Base-by-base conservation (phyloP, 768 basidiomycete genomes). In the Pholiota microspora region DNA sequence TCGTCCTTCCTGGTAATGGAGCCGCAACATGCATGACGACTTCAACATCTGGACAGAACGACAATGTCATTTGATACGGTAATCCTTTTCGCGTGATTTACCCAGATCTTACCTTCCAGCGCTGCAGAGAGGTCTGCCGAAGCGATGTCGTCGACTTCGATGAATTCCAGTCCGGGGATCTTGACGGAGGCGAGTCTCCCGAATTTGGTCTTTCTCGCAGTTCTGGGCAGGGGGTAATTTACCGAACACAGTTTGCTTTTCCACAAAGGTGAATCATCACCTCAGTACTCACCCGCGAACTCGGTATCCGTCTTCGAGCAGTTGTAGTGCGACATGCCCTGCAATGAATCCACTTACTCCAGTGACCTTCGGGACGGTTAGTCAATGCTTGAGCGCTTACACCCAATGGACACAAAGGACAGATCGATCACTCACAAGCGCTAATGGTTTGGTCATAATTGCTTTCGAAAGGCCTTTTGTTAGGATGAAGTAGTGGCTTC, bases 11-110 rank as follows among this genome's bases (percentile, higher is more conserved):
- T 9, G 40, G 40, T 10, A 42, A 21, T 12, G 40, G 69, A 15
- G 75, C 69, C 4, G 75, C 77, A 12, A 69, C 67, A 59, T 80
- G 78, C 5, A 72, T 66, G 40, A 84, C 69, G 1, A 72, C 79
- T 35, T 77, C 40, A 23, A 42, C 40, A 42, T 12, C 40, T 42
- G n/a, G n/a, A 40, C 38, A 16, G 12, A 40, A 15, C 18, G 16
- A 16, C 35, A 2, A n/a, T n/a, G n/a, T n/a, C n/a, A n/a, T n/a
- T n/a, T 16, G 40, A 21, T 42, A 23, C 40, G 21, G 23, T 42
- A 16, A 42, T 10, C 12, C n/a, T 21, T 7, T 1, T n/a, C 36
- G 16, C 7, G 16, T 23, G 12, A 21, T 18, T 42, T 18, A n/a
- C 16, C 40, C 23, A 70, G 28, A 3, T 18, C 46, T 34, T 13